A percentile compares a stretch with the other conserved stretches of the same genome.
Evolutionary conservation across 2,329 filamentous ascomycete species (phyloP).

Genomic region (Fusarium irregulare): DNA sequence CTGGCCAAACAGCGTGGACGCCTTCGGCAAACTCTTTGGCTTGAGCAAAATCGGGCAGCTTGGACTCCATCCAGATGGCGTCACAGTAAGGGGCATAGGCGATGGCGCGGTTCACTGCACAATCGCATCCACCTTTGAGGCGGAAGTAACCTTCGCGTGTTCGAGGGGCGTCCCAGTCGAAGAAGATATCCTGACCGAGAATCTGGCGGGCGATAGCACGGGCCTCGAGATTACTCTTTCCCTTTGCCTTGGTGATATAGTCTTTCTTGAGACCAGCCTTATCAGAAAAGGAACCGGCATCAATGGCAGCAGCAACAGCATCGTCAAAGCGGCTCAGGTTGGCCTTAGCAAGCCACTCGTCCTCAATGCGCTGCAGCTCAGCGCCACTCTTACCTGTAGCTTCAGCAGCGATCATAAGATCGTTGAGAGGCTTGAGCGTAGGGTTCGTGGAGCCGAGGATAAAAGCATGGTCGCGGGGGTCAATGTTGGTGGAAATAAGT

Average conservation of each 20-base stretch:
- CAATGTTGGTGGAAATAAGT: conserved; percentile 95
- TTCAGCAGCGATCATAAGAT: conserved; percentile 91
- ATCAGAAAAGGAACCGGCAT: conserved; percentile 72
- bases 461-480: conserved; percentile 94
- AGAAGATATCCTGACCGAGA: conserved; percentile 84
- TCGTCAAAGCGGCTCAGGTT: conserved; percentile 90
- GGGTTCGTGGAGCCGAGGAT: conserved; percentile 92
- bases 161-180: conserved; percentile 94
- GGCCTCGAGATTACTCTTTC: conserved; percentile 87
- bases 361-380: conserved; percentile 90
- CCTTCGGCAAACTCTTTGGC: conserved; percentile 93
- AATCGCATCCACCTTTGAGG: conserved; percentile 89
- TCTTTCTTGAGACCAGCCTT: conserved; percentile 74
- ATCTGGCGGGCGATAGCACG: conserved; percentile 81
- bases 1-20: conserved; percentile 93
- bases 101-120: conserved; percentile 88
- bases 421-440: conserved; percentile 82
- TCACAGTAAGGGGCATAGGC: conserved; percentile 95
- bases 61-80: conserved; percentile 99
- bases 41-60: conserved; percentile 90
- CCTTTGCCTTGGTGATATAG: conserved; percentile 76
- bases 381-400: conserved; percentile 81
- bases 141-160: conserved; percentile 97
- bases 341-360: conserved; percentile 84
- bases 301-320: conserved; percentile 85